These are phyloP conservation scores for Centaurea solstitialis DNA, from an alignment of 129 eudicot species.

Conservation along the genomic window DNA sequence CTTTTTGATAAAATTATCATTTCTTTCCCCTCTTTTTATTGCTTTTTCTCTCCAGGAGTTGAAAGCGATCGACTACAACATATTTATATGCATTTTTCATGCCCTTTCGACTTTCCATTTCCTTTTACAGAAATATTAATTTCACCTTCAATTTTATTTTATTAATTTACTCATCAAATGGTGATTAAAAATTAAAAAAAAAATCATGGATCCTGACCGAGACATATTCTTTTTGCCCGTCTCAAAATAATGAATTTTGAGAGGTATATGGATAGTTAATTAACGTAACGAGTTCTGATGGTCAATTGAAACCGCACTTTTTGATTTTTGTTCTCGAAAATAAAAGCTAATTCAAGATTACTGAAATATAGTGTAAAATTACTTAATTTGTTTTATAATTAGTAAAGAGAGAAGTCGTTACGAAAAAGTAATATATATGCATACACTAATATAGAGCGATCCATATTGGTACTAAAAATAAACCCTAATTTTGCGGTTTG, in stretches of 20 bases:
- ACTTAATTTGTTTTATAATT: not conserved
- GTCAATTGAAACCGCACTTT: not conserved
- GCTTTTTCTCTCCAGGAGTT: not conserved
- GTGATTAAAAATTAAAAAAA: not conserved
- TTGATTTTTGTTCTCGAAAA: not conserved
- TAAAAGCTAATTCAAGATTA: not conserved
- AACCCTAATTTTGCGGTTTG: not conserved
- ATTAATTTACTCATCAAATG: not conserved
- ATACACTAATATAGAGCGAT: not conserved
- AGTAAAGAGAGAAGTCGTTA: conserved; percentile 6
- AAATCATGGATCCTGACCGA: too few relatives aligned
- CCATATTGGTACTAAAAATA: not conserved
- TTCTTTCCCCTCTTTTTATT: not conserved
- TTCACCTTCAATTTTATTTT: conserved; percentile 2
- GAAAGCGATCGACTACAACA: conserved; percentile 34
- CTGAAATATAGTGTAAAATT: not conserved
- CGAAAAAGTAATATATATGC: not conserved
- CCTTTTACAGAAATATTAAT: conserved; percentile 25
- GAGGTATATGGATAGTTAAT: not conserved
- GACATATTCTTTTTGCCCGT: not conserved
- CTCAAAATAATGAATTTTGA: not conserved
- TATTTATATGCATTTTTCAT: conserved; percentile 19
- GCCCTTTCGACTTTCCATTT: conserved; percentile 34
- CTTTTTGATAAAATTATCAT: conserved; percentile 16
- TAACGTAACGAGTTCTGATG: not conserved